Conservation (phyloP, 2,329 filamentous ascomycete genomes). For the Huntiella omanensis region DNA sequence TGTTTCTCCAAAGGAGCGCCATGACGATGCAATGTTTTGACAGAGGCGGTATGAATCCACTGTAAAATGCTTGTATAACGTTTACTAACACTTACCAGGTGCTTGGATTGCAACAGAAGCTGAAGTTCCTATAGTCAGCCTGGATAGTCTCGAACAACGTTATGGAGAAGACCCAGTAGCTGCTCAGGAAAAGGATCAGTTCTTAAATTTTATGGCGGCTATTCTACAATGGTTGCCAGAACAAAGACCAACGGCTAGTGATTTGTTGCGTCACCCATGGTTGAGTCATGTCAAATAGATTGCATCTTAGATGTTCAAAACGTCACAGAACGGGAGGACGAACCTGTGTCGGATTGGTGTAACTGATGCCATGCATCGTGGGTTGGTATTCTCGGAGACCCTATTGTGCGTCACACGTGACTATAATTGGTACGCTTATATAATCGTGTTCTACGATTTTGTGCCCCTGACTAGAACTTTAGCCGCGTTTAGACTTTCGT, state of each 20-base stretch:
- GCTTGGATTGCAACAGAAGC: slow-evolving; percentile 9
- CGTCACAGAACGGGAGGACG: no score
- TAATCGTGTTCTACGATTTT: neutral
- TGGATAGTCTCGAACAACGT: slow-evolving; percentile 7
- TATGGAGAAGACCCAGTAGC: neutral
- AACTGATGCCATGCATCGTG: neutral
- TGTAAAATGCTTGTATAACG: neutral
- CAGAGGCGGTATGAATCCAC: neutral
- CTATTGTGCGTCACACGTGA: no score
- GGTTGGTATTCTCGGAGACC: neutral
- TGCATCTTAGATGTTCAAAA: neutral
- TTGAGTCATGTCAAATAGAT: neutral
- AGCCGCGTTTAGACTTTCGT: no score
- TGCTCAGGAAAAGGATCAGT: slow-evolving; percentile 1
- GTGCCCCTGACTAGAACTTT: no score
- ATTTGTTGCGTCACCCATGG: slow-evolving; percentile 7
- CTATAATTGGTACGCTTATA: neutral
- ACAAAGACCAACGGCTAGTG: slow-evolving; percentile 4
- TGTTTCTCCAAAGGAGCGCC: slow-evolving; percentile 5
- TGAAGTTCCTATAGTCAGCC: slow-evolving; percentile 5
- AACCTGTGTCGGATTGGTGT: no score
- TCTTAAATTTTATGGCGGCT: slow-evolving; percentile 6
- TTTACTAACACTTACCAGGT: neutral
- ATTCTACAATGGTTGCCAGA: slow-evolving; percentile 11
- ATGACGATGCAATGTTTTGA: slow-evolving; percentile 7